phyloP scores from a whole-genome alignment of 2,329 filamentous ascomycete genomes.

The Paraphoma chrysanthemicola region DNA sequence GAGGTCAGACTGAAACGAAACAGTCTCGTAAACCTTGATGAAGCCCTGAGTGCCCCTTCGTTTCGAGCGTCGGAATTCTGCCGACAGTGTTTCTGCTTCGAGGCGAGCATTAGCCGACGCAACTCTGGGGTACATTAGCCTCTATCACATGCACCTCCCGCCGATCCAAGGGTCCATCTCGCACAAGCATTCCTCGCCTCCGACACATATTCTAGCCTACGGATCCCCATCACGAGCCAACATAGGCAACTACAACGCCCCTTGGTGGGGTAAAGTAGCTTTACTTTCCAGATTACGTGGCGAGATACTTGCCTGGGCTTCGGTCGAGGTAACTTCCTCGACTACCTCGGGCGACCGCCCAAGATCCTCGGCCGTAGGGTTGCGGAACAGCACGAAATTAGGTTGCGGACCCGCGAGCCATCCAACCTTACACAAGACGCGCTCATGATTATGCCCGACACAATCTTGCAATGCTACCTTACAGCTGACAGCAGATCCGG shows the following conservation, averaged over 20 bases:
- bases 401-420: not conserved
- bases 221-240: constrained; percentile 14
- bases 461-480: constrained; percentile 1
- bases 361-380: not conserved
- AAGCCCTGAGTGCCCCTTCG: constrained; percentile 14
- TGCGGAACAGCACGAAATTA: not conserved
- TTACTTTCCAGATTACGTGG: constrained; percentile 2
- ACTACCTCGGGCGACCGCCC: not conserved
- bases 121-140: constrained; percentile 46
- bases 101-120: constrained; percentile 27
- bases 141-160: constrained; percentile 29
- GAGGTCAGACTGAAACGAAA: constrained; percentile 25
- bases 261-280: constrained; percentile 1
- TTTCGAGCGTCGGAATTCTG: constrained; percentile 7
- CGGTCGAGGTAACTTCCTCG: constrained; percentile 1
- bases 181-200: constrained; percentile 16
- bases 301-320: constrained; percentile 2
- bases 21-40: constrained; percentile 23
- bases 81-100: constrained; percentile 11
- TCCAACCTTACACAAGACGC: not conserved
- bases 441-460: not conserved
- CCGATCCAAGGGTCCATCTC: constrained; percentile 36
- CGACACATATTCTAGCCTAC: constrained; percentile 37
- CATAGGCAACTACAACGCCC: constrained; percentile 7
- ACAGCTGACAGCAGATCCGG: constrained; percentile 18